phyloP scores from a whole-genome alignment of 306 rosid species.

The Neltuma alba region DNA sequence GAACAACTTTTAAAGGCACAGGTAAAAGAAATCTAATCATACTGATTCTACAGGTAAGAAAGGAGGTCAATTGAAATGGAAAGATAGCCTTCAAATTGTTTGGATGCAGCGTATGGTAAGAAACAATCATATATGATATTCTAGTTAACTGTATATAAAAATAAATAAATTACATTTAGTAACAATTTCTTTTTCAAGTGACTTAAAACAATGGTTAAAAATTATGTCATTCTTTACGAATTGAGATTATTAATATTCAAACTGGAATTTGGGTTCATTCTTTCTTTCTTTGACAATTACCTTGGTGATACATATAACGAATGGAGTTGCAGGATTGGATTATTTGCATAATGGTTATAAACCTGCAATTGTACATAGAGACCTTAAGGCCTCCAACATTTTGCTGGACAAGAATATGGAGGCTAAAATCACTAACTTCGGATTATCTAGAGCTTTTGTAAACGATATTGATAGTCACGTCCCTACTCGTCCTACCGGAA shows the following conservation, averaged over 20 bases:
- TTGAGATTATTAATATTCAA: too few relatives aligned
- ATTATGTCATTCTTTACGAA: too few relatives aligned
- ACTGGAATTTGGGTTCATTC: background rate
- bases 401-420: background rate
- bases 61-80: background rate
- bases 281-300: too few relatives aligned
- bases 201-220: background rate
- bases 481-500: background rate
- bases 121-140: background rate
- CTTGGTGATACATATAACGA: background rate
- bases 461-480: background rate
- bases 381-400: background rate
- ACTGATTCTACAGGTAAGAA: background rate
- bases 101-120: background rate
- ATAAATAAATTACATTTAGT: background rate
- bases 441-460: background rate
- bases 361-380: background rate
- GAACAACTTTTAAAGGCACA: background rate
- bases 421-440: background rate
- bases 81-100: background rate
- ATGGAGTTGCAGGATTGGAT: background rate
- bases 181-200: too few relatives aligned
- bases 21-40: background rate
- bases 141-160: background rate
- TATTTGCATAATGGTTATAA: background rate